Conservation (phyloP, 192 early-diverging fungal genomes). For the Entomortierella lignicola region DNA sequence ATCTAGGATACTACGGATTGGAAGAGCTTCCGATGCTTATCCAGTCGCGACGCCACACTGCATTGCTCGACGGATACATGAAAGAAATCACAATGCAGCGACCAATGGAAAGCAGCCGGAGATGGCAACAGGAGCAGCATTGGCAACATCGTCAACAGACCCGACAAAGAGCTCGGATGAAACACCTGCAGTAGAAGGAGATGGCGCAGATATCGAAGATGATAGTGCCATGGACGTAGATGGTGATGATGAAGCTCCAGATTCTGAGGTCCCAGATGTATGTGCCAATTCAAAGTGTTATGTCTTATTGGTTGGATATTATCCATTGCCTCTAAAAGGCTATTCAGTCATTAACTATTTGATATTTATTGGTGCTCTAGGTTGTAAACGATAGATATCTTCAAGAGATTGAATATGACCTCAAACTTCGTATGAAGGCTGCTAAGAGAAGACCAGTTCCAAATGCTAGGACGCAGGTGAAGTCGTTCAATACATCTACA, state of each 20-base stretch:
- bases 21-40: conserved; percentile 83
- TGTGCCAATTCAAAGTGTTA: background rate
- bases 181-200: background rate
- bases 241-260: conserved; percentile 20
- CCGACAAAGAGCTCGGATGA: too few species aligned
- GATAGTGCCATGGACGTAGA: conserved; percentile 39
- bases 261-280: conserved; percentile 15
- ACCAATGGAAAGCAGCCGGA: background rate
- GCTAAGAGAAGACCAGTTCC: conserved; percentile 82
- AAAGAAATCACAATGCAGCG: background rate
- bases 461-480: conserved; percentile 79
- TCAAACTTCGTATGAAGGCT: conserved; percentile 82
- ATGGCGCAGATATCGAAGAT: conserved; percentile 18
- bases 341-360: too few species aligned
- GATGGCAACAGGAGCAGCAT: background rate
- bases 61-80: conserved; percentile 72
- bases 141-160: background rate
- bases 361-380: too few species aligned
- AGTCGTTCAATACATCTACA: conserved; percentile 76
- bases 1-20: conserved; percentile 84
- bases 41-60: conserved; percentile 83
- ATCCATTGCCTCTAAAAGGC: too few species aligned
- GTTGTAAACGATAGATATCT: conserved; percentile 48
- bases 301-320: background rate
- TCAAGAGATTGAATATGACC: conserved; percentile 69